Conservation (phyloP, 208 protist species). For the Acanthamoeba sp. region DNA sequence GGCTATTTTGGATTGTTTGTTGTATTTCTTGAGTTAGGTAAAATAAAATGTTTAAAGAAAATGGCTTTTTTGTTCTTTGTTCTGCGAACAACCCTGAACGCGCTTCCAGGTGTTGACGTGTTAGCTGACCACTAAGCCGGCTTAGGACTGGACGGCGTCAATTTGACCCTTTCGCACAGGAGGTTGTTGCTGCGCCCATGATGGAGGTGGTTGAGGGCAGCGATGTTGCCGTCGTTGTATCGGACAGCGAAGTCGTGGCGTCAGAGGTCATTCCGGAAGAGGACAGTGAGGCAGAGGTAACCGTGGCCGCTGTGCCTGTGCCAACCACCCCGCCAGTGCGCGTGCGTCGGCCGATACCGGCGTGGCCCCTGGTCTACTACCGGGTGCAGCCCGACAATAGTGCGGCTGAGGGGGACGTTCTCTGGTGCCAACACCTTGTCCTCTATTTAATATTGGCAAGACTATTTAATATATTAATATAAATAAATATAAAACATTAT, state of each 20-base stretch:
- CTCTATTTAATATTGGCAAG: neutral
- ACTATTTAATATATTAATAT: neutral
- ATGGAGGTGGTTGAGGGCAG: no score
- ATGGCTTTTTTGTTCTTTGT: neutral
- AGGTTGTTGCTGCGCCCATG: no score
- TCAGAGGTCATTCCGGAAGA: no score
- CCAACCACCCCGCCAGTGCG: neutral
- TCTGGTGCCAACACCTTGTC: neutral
- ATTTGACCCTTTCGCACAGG: no score
- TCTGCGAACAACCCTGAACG: neutral
- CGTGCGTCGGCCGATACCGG: constrained; percentile 42
- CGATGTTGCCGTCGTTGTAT: no score
- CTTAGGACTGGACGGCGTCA: no score
- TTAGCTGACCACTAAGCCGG: no score
- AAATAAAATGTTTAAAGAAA: neutral
- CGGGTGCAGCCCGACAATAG: neutral
- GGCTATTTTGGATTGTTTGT: neutral
- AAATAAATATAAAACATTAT: neutral
- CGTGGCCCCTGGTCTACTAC: constrained; percentile 54
- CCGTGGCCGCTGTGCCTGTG: neutral
- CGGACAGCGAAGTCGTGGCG: no score
- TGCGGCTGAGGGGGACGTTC: constrained; percentile 16
- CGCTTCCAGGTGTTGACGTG: neutral
- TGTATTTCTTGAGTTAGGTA: neutral
- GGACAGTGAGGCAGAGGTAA: neutral